phyloP scores from a whole-genome alignment of 495 filamentous ascomycete species.

The Penicillium malachiteum region DNA sequence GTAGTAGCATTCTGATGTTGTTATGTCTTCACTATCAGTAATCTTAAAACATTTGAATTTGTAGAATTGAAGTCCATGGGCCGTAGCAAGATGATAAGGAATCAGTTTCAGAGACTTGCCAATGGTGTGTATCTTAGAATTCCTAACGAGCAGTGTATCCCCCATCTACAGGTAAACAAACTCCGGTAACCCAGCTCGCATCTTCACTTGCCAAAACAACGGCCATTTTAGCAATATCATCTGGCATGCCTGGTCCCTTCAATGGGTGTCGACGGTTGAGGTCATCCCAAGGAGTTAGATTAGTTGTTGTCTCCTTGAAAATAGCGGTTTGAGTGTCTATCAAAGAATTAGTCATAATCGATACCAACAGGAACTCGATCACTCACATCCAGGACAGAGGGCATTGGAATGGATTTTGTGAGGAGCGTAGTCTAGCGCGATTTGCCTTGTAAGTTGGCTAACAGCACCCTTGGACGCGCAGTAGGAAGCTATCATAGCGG shows the following conservation, averaged over 20 bases:
- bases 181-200: conserved; percentile 46
- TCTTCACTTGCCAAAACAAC: conserved; percentile 54
- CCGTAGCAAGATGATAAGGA: too few relatives aligned
- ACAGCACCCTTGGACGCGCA: conserved; percentile 54
- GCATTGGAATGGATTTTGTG: conserved; percentile 56
- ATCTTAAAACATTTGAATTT: too few relatives aligned
- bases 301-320: conserved; percentile 23
- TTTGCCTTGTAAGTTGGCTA: conserved; percentile 45
- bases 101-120: too few relatives aligned
- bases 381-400: conserved; percentile 55
- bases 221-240: conserved; percentile 49
- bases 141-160: conserved; percentile 45
- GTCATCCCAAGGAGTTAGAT: conserved; percentile 23
- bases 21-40: too few relatives aligned
- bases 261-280: conserved; percentile 36
- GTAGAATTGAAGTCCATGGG: too few relatives aligned
- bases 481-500: conserved; percentile 38
- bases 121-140: too few relatives aligned
- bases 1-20: too few relatives aligned
- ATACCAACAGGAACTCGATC: neutral
- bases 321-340: conserved; percentile 34
- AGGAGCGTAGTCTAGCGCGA: conserved; percentile 52
- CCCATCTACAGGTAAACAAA: conserved; percentile 50
- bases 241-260: conserved; percentile 39
- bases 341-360: conserved; percentile 1